A percentile compares a stretch with the other conserved stretches of the same genome.
Conservation (phyloP, 2,329 filamentous ascomycete genomes). For the Xenosphaeropsis pyriputrescens region DNA sequence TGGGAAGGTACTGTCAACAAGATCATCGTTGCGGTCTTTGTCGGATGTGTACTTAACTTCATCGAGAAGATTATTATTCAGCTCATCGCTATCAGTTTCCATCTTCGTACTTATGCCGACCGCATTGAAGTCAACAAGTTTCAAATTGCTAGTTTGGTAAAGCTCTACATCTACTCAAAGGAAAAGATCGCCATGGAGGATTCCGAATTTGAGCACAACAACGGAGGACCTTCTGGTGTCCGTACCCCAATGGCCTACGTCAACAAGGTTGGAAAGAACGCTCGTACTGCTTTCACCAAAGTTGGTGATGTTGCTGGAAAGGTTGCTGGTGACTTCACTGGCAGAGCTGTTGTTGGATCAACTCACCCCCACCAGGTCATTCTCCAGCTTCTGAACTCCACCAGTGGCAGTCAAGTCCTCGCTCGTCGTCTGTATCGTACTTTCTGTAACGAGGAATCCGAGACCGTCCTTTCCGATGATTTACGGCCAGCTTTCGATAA, state of each 20-base stretch:
- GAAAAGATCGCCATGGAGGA: slow-evolving; percentile 54
- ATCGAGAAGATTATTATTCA: slow-evolving; percentile 89
- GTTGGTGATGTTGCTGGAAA: slow-evolving; percentile 76
- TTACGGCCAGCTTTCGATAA: slow-evolving; percentile 65
- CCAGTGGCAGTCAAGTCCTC: slow-evolving; percentile 63
- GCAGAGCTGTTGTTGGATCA: slow-evolving; percentile 49
- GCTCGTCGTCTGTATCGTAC: slow-evolving; percentile 82
- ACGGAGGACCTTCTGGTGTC: slow-evolving; percentile 26
- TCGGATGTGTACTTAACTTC: slow-evolving; percentile 66
- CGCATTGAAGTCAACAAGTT: slow-evolving; percentile 88
- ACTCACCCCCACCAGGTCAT: slow-evolving; percentile 79
- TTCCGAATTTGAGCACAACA: slow-evolving; percentile 57
- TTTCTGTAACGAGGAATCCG: slow-evolving; percentile 58
- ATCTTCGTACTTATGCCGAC: slow-evolving; percentile 78
- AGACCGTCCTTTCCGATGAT: slow-evolving; percentile 67
- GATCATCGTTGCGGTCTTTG: slow-evolving; percentile 73
- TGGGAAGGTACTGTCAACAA: slow-evolving; percentile 79
- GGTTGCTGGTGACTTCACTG: slow-evolving; percentile 85
- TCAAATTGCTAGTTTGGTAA: slow-evolving; percentile 56
- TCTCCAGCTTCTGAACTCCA: slow-evolving; percentile 58
- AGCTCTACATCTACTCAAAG: slow-evolving; percentile 50
- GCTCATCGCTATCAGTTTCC: slow-evolving; percentile 87
- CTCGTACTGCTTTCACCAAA: slow-evolving; percentile 60
- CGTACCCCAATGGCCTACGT: slow-evolving; percentile 59
- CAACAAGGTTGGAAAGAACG: slow-evolving; percentile 55